Conservation (phyloP, 331 rosid species). For the Dryas integrifolia region DNA sequence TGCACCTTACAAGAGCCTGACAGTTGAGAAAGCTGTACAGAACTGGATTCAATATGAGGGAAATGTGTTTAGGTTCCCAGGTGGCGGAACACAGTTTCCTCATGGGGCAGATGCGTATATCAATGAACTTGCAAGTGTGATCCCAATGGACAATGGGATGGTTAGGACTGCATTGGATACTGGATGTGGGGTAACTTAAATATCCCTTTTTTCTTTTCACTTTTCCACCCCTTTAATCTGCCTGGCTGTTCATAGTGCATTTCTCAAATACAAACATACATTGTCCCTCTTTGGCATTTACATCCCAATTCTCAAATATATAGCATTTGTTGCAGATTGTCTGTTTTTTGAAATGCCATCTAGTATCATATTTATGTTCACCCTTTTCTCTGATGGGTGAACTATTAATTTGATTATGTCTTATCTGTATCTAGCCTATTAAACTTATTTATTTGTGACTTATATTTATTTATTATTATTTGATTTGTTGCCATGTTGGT, state of each 20-base stretch:
- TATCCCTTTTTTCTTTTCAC: conserved; percentile 16
- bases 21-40: conserved; percentile 89
- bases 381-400: no score
- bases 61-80: conserved; percentile 77
- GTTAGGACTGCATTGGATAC: conserved; percentile 78
- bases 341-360: neutral
- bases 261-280: neutral
- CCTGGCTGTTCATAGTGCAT: conserved; percentile 8
- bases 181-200: conserved; percentile 77
- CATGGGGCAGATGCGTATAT: conserved; percentile 83
- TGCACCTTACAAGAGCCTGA: conserved; percentile 78
- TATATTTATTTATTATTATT: conserved; percentile 13
- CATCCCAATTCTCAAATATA: neutral
- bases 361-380: no score
- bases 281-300: neutral
- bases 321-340: neutral
- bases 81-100: conserved; percentile 94
- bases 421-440: neutral
- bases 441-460: conserved; percentile 1
- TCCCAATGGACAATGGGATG: conserved; percentile 64
- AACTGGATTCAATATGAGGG: conserved; percentile 92
- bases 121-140: conserved; percentile 61
- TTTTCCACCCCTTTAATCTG: neutral
- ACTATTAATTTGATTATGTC: neutral
- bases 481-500: conserved; percentile 29